These are phyloP conservation scores for Gracilariopsis chorda DNA, from an alignment of 23 red algal genomes.

Conservation along the genomic window DNA sequence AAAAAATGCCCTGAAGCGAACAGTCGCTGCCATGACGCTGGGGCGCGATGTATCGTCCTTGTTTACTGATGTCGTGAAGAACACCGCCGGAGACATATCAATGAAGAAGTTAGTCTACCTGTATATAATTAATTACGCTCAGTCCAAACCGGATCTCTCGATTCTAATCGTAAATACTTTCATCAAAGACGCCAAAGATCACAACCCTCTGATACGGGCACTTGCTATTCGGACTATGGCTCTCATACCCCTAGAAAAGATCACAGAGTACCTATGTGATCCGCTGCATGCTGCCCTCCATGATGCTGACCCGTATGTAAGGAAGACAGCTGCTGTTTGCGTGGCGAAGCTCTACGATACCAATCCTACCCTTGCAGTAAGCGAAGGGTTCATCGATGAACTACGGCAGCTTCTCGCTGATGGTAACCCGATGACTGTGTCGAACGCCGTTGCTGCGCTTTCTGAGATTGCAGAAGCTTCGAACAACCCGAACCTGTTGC, in stretches of 20 bases:
- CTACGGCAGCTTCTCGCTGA: slow-evolving; percentile 75
- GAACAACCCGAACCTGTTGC: slow-evolving; percentile 14
- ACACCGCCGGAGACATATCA: slow-evolving; percentile 69
- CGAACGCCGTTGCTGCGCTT: slow-evolving; percentile 82
- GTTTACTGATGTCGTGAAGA: slow-evolving; percentile 96
- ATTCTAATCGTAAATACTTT: slow-evolving; percentile 97
- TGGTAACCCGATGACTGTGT: slow-evolving; percentile 84
- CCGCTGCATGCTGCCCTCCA: slow-evolving; percentile 66
- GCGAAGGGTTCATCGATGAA: slow-evolving; percentile 69
- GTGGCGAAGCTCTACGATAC: slow-evolving; percentile 90
- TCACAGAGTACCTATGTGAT: slow-evolving; percentile 75
- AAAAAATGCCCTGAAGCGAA: slow-evolving; percentile 79
- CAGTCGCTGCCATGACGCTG: slow-evolving; percentile 87
- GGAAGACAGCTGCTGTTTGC: slow-evolving; percentile 88
- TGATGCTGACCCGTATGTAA: slow-evolving; percentile 90
- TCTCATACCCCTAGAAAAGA: slow-evolving; percentile 68
- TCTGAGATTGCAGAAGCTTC: slow-evolving; percentile 67
- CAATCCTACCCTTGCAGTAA: slow-evolving; percentile 38
- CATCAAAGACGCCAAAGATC: slow-evolving; percentile 85
- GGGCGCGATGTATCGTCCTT: slow-evolving; percentile 89
- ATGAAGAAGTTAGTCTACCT: slow-evolving; percentile 98
- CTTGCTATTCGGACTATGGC: slow-evolving; percentile 95
- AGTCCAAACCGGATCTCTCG: slow-evolving; percentile 77
- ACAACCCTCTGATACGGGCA: slow-evolving; percentile 89
- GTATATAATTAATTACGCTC: slow-evolving; percentile 92